Evolutionary conservation across 352 stramenopile genomes (phyloP), one percentile per base, ranked within the genome.

Genomic region (Phytophthora sojae): DNA sequence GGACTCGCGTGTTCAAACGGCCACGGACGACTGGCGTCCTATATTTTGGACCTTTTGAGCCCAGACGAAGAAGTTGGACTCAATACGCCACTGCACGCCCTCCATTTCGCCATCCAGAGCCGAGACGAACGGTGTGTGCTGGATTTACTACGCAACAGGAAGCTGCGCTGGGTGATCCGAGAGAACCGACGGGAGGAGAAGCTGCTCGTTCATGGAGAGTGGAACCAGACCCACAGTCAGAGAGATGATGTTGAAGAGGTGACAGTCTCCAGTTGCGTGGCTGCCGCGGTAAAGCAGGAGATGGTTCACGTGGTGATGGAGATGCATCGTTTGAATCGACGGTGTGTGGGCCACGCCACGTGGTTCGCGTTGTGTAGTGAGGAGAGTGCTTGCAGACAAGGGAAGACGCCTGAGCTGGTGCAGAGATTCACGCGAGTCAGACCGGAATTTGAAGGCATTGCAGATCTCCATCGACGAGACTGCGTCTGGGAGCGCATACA

Each of bases 1-100:
- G 55, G 35, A 49, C 58, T 79, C n/a, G 62, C 72, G 35, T 59
- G 66, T 67, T 25, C 64, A 9, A 26, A 63, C 15, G 72, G 72
- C 6, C 59, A 73, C 30, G 72, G 72, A 54, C 42, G 66, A 19
- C 59, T 79, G 51, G 72, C 67, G 8, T 64, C 54, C 7, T 66
- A 54, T 19, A 55, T 79, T 62, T 54, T 79, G 42, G 54, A 71
- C 21, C 11, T 57, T 25, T 42, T 74, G 14, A 45, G 37, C 12
- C 17, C 37, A 3, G 42, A 65, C 11, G 49, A 64, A 6, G 39
- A 64, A n/a, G 21, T 19, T 29, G 64, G 56, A 1, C 2, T 4
- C 6, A 67, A 64, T 61, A 54, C 30, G 17, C 61, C 60, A 15
- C 30, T 74, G 39, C 23, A 71, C 17, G 54, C 67, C 9, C 55